Percentiles rank a stretch among this genome's conserved stretches.
Conservation (phyloP, 495 filamentous ascomycete species). For the Cryomyces minteri region DNA sequence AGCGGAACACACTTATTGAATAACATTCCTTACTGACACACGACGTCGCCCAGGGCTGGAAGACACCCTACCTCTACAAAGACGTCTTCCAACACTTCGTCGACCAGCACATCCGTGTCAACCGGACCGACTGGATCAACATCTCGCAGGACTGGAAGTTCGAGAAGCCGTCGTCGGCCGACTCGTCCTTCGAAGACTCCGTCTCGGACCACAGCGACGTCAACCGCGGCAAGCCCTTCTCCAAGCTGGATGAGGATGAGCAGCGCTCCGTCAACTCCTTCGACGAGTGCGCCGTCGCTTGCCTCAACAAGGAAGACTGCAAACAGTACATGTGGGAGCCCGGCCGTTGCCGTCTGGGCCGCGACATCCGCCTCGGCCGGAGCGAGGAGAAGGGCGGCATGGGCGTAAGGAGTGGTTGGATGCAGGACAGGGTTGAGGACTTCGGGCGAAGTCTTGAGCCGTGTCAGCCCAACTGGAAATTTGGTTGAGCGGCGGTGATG, state of each 20-base stretch:
- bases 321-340: conserved; percentile 8
- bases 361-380: conserved; percentile 6
- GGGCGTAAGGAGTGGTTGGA: conserved; percentile 5
- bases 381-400: conserved; percentile 3
- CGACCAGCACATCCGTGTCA: conserved; percentile 7
- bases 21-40: background rate
- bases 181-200: background rate
- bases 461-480: conserved; percentile 3
- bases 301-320: conserved; percentile 2
- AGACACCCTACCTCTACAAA: conserved; percentile 11
- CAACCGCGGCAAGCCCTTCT: background rate
- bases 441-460: conserved; percentile 1
- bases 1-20: background rate
- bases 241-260: conserved; percentile 3
- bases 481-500: too few species aligned
- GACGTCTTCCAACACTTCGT: conserved; percentile 17
- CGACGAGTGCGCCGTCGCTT: conserved; percentile 7
- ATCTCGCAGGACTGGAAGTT: conserved; percentile 10
- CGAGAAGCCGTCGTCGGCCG: background rate
- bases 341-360: conserved; percentile 7
- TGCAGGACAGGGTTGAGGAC: conserved; percentile 1
- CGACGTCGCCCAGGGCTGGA: conserved; percentile 9
- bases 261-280: conserved; percentile 1
- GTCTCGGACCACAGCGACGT: too few species aligned
- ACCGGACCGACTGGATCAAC: conserved; percentile 17